phyloP scores from a whole-genome alignment of 2,329 filamentous ascomycete species.

The Aureobasidium sp. region DNA sequence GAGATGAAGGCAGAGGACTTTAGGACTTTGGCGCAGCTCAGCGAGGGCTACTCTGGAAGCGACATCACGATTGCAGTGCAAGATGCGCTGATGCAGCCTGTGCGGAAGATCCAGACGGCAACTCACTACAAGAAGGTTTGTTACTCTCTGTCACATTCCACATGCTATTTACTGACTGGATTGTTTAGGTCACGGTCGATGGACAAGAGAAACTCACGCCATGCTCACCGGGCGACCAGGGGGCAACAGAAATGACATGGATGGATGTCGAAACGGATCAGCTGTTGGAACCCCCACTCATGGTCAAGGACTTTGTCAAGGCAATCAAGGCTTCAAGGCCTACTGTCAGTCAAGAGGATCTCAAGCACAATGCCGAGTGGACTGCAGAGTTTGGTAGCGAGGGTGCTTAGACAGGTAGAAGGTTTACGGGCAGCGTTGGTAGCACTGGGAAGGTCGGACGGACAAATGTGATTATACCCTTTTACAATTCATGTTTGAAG shows the following conservation, averaged over 20 bases:
- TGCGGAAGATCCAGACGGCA: constrained; percentile 91
- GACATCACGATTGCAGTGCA: constrained; percentile 96
- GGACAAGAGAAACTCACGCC: constrained; percentile 66
- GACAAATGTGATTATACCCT: neutral
- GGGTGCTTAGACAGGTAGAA: constrained; percentile 46
- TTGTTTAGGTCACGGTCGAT: constrained; percentile 60
- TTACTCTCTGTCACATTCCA: neutral
- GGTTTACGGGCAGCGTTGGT: neutral
- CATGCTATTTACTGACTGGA: neutral
- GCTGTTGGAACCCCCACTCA: constrained; percentile 77
- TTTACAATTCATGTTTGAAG: neutral
- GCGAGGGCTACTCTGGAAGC: constrained; percentile 90
- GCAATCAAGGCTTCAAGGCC: constrained; percentile 83
- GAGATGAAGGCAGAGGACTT: constrained; percentile 73
- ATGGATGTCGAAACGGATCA: constrained; percentile 77
- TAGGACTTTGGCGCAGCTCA: constrained; percentile 68
- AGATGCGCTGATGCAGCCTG: constrained; percentile 93
- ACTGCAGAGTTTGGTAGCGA: constrained; percentile 94
- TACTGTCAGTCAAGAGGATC: constrained; percentile 81
- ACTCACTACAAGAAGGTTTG: constrained; percentile 92
- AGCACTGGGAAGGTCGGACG: neutral
- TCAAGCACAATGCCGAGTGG: constrained; percentile 82
- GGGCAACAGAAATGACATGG: constrained; percentile 90
- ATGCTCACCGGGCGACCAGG: constrained; percentile 83
- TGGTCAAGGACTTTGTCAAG: constrained; percentile 87